Percentiles rank a stretch among this genome's conserved stretches.
Evolutionary conservation across 371 early-diverging fungal genomes (phyloP).

Genomic region (Mucor lusitanicus): DNA sequence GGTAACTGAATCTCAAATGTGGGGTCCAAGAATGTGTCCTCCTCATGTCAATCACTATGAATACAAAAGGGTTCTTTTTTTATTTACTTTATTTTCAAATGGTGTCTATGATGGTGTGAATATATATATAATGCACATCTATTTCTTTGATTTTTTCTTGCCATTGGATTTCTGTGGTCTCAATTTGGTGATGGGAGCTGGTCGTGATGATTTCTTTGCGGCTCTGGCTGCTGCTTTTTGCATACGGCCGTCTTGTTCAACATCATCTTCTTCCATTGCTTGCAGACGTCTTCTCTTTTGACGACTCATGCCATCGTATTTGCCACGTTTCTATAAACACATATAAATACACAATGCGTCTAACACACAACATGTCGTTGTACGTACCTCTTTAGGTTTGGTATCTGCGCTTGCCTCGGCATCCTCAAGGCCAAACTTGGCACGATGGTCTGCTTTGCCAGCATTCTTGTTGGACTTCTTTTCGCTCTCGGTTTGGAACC

Average conservation of each 20-base stretch:
- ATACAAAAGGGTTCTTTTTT: background rate
- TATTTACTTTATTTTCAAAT: background rate
- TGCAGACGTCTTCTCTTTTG: constrained; percentile 62
- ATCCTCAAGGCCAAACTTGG: constrained; percentile 9
- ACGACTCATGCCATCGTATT: constrained; percentile 70
- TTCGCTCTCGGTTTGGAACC: constrained; percentile 85
- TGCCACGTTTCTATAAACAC: constrained; percentile 47
- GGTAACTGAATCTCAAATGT: background rate
- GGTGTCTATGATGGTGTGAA: background rate
- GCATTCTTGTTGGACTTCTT: constrained; percentile 43
- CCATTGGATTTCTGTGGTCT: constrained; percentile 11
- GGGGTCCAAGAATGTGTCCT: background rate
- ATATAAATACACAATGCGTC: background rate
- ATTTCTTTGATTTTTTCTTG: constrained; percentile 28
- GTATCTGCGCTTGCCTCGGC: background rate
- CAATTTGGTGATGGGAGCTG: constrained; percentile 24
- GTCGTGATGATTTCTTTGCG: constrained; percentile 60
- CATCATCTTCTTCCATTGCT: constrained; percentile 62
- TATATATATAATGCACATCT: background rate
- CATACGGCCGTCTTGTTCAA: constrained; percentile 42
- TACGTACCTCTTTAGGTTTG: constrained; percentile 29
- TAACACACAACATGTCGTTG: background rate
- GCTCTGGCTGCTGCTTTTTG: constrained; percentile 47
- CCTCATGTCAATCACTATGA: background rate
- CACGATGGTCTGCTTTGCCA: constrained; percentile 12